Evolutionary conservation across 1,284 basidiomycete genomes (phyloP), one percentile per base, ranked within the genome.

Genomic region (Volvariella volvacea): DNA sequence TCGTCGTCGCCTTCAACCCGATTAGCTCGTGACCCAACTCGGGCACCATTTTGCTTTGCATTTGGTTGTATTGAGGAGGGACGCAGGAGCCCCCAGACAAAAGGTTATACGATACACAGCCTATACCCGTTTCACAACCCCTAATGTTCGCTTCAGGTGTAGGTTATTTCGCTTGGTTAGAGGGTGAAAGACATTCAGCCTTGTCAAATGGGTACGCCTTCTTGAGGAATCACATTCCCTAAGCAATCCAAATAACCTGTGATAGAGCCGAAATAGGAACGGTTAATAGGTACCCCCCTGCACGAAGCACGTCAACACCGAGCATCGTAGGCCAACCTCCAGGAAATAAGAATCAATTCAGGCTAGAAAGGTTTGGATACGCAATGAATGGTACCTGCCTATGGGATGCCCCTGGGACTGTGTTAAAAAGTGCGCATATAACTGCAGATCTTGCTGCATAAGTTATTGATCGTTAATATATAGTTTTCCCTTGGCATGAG

Each of bases 381-480:
- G 81, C 82, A 3, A 87, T 87, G 83, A 71, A 69, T 4, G 81
- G 78, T 12, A 81, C 81, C 8, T 69, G 68, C 20, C 71, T 71
- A 2, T 83, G 80, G 81, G 81, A 85, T 62, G 70, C 66, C 6
- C 77, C 72, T 21, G 75, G 74, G 20, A 74, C 75, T 2, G 71
- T 79, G 31, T 57, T 79, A 38, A 67, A 65, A 36, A 77, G 81
- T 80, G 42, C 20, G 70, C 56, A 10, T 34, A n/a, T 39, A 36
- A 9, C 19, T n/a, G 36, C 9, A 28, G 40, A 45, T 31, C 15
- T 37, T n/a, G n/a, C n/a, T n/a, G n/a, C n/a, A n/a, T n/a, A n/a
- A n/a, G n/a, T n/a, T n/a, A n/a, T n/a, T n/a, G n/a, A n/a, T n/a
- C n/a, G n/a, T n/a, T n/a, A n/a, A n/a, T n/a, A n/a, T n/a, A n/a